Base-by-base conservation (phyloP, 2,329 filamentous ascomycete species). In the Verticillium nubilum region DNA sequence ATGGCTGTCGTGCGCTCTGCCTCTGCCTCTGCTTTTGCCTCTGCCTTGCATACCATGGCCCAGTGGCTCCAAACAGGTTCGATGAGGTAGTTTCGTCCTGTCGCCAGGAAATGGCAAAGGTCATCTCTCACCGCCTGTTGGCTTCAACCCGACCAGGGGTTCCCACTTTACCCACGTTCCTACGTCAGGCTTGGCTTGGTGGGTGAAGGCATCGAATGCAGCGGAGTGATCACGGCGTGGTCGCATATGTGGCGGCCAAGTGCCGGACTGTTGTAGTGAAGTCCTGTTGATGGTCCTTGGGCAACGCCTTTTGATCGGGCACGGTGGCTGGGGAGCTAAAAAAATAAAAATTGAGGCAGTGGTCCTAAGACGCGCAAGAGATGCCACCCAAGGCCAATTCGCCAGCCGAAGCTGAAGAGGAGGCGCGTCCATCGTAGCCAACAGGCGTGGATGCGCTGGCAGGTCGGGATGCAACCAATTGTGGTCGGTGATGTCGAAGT, bases 181-280 rank as follows among this genome's bases (percentile, higher is more conserved):
- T 25, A 50, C 42, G 42, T 50, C 42, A 50, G 42, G 42, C n/a
- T 9, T 50, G 42, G 42, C n/a, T 9, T 50, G 42, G 42, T 10
- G 25, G 19, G 19, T 7, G 10, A 19, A 50, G 19, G 42, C 42
- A n/a, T 23, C 19, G 10, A 12, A 50, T 7, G n/a, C 42, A 13
- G 19, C n/a, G 42, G 42, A 23, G n/a, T 23, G 19, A 50, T 23
- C 42, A 60, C 54, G 57, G 67, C 66, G 58, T 64, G 68, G 69
- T 58, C 66, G 67, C 67, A 70, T 63, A 57, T 59, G 60, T 57
- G n/a, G 61, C 58, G 67, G 63, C 66, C 66, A 67, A 61, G 66
- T 63, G 60, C 57, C 52, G 54, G 56, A 15, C 19, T n/a, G 10
- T 7, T 50, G 19, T 9, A 19, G 42, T 23, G 42, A 50, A 19